phyloP scores from a whole-genome alignment of 495 filamentous ascomycete species.

The Penicillium bialowiezense region DNA sequence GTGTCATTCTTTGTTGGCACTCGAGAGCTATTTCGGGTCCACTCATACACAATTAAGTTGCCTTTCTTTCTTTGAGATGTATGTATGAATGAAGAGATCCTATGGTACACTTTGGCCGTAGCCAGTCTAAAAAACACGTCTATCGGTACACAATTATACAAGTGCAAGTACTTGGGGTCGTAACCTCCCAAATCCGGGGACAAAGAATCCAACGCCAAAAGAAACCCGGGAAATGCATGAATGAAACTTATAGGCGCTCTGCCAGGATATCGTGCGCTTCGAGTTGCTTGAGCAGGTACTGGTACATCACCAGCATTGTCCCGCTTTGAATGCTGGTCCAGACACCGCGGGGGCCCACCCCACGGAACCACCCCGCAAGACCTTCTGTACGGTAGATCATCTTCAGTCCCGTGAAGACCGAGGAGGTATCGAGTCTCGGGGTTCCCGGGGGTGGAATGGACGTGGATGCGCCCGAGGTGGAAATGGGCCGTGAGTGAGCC shows the following conservation, averaged over 20 bases:
- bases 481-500: slow-evolving; percentile 61
- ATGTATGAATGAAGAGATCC: not conserved
- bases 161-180: slow-evolving; percentile 3
- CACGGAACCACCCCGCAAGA: slow-evolving; percentile 85
- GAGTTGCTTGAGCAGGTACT: slow-evolving; percentile 76
- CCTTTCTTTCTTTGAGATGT: not conserved
- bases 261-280: slow-evolving; percentile 45
- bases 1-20: slow-evolving; percentile 5
- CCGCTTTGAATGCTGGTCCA: slow-evolving; percentile 98
- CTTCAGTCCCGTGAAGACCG: slow-evolving; percentile 77
- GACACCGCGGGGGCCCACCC: slow-evolving; percentile 88
- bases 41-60: no score
- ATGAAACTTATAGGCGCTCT: slow-evolving; percentile 17
- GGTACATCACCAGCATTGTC: slow-evolving; percentile 96
- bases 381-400: slow-evolving; percentile 90
- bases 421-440: slow-evolving; percentile 78
- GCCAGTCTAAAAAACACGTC: slow-evolving; percentile 14
- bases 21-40: no score
- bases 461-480: slow-evolving; percentile 80
- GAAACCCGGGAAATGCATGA: slow-evolving; percentile 10
- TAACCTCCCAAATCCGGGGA: slow-evolving; percentile 4
- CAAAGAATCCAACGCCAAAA: slow-evolving; percentile 25
- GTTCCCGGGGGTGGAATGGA: slow-evolving; percentile 71
- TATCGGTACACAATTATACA: slow-evolving; percentile 14
- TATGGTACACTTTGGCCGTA: slow-evolving; percentile 13